Base-by-base conservation (phyloP, 768 basidiomycete species). In the Mycena floridula region DNA sequence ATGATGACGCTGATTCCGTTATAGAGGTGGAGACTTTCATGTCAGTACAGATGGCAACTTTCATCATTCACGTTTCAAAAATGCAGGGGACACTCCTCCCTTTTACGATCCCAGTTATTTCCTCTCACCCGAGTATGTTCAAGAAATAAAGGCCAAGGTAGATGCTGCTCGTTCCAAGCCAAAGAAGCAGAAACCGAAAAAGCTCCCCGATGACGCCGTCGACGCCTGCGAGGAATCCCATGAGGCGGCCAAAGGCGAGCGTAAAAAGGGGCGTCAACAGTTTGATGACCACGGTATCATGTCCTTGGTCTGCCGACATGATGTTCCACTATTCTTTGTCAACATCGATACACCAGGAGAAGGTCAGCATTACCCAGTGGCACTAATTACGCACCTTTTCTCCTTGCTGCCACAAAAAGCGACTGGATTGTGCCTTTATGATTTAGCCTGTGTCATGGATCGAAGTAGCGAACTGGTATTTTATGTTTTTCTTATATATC, bases 271-370 rank as follows among this genome's bases (percentile, higher is more conserved):
- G 9, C 9, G 28, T 9, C 9, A 30, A 16, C 9, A 9, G n/a
- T 67, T 63, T 41, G 59, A 69, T 32, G 59, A 65, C 27, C 56
- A 50, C 2, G 65, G 69, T 0, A 40, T 67, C 25, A 70, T 72
- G 62, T 62, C 60, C 0, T 49, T 71, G 0, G 61, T 67, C 0
- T 72, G 69, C 47, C 45, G 58, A 0, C 69, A 71, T 28, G 60
- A 68, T 32, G 60, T 66, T 7, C 60, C 62, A 0, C 42, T 70
- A 0, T 64, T 64, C n/a, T n/a, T n/a, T n/a, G n/a, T n/a, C n/a
- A n/a, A n/a, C n/a, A n/a, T n/a, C n/a, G n/a, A n/a, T n/a, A 55
- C 64, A 1, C 57, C 65, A 9, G 64, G 69, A 4, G 61, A 70
- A 44, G 51, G 67, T 46, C 64, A 70, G 40, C 60, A 68, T 16